These are phyloP conservation scores for Haematococcus sp. DNA, from an alignment of 139 green algal genomes.

Conservation along the genomic window DNA sequence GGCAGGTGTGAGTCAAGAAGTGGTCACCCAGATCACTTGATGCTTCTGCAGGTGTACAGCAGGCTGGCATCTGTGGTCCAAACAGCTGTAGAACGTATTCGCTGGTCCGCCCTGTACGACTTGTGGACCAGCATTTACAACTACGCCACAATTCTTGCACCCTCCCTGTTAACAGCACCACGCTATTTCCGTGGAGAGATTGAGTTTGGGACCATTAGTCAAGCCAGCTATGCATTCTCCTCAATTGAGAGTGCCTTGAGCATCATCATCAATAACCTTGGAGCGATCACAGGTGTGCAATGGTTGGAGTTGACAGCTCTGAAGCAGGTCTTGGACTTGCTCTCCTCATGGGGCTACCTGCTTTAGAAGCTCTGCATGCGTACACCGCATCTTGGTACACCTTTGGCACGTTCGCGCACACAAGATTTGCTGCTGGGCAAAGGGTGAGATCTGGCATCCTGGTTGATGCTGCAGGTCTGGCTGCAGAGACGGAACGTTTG, in stretches of 20 bases:
- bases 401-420: background rate
- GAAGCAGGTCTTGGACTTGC: too few species aligned
- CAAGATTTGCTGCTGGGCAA: background rate
- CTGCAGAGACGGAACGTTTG: constrained; percentile 84
- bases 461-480: constrained; percentile 53
- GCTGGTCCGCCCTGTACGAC: constrained; percentile 31
- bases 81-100: background rate
- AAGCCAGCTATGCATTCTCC: constrained; percentile 84
- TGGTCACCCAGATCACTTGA: too few species aligned
- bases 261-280: constrained; percentile 90
- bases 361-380: too few species aligned
- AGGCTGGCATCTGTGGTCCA: background rate
- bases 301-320: too few species aligned
- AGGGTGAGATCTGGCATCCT: background rate
- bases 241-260: constrained; percentile 87
- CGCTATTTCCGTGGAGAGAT: constrained; percentile 85
- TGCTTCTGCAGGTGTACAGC: constrained; percentile 14
- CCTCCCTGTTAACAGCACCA: constrained; percentile 73
- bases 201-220: constrained; percentile 94
- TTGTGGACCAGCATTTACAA: constrained; percentile 72
- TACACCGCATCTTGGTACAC: background rate
- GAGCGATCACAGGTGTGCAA: background rate
- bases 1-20: too few species aligned
- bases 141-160: constrained; percentile 81
- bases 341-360: too few species aligned